Evolutionary conservation across 352 stramenopile genomes (phyloP).

Genomic region (Phytophthora crassamura): DNA sequence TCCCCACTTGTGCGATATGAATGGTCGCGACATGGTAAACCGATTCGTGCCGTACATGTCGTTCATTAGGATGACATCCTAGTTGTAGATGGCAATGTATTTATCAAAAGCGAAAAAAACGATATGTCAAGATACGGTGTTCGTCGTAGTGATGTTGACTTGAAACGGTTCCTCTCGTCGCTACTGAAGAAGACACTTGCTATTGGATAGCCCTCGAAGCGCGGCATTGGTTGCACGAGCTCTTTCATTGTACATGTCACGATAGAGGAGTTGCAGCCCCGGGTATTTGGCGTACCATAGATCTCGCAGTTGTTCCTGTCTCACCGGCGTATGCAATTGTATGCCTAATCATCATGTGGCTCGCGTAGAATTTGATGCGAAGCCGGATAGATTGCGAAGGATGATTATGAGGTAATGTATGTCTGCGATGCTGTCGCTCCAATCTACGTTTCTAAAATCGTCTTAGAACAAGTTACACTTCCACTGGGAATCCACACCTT

Average conservation of each 20-base stretch:
- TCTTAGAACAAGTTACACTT: background rate
- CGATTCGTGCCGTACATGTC: slow-evolving; percentile 34
- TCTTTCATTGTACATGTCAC: slow-evolving; percentile 14
- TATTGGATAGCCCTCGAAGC: background rate
- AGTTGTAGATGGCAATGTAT: slow-evolving; percentile 22
- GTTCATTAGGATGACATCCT: slow-evolving; percentile 29
- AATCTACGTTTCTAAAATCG: background rate
- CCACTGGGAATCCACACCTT: slow-evolving; percentile 11
- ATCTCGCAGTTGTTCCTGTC: background rate
- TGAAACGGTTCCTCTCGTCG: background rate
- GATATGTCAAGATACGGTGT: background rate
- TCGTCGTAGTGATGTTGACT: slow-evolving; percentile 1
- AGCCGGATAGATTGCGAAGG: slow-evolving; percentile 1
- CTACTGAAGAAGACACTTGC: slow-evolving; percentile 1
- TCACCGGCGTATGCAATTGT: slow-evolving; percentile 5
- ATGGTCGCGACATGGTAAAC: slow-evolving; percentile 28
- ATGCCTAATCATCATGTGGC: background rate
- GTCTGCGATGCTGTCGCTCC: slow-evolving; percentile 4
- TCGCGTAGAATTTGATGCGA: slow-evolving; percentile 16
- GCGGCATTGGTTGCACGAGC: background rate
- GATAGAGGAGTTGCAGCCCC: no score
- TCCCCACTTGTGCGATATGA: slow-evolving; percentile 19
- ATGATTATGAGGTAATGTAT: slow-evolving; percentile 4
- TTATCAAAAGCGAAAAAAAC: slow-evolving; percentile 21
- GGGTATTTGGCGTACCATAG: background rate